Base-by-base conservation (phyloP, 2,329 filamentous ascomycete genomes). In the Botrytis fragariae region DNA sequence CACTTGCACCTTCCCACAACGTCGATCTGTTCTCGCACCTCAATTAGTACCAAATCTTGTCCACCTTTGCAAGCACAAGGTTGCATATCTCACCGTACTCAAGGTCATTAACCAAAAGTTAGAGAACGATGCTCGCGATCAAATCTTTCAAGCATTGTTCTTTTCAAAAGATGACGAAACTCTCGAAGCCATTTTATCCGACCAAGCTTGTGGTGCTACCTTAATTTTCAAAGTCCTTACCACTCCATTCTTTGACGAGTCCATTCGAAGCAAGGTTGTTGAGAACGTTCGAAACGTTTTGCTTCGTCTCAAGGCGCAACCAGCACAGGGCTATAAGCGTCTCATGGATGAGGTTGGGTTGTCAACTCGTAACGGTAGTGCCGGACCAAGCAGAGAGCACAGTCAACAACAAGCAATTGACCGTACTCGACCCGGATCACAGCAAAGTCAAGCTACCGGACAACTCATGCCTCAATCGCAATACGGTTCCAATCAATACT, bases 101-200 rank as follows among this genome's bases (percentile, higher is more conserved):
- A 99, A 99, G 85, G 94, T 98, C 69, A 97, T 99, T 83, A 99
- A 99, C 82, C 96, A 99, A 83, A 94, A 97, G 81, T 93, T 95
- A 48, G 96, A 99, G 83, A 88, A 93, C 0, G 95, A 98, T 75
- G 96, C 96, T 5, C 90, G 96, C 20, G 95, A 99, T 80, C 92
- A 89, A 65, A 93, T 99, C 57, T 86, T 98, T 59, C 92, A 94
- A 81, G 95, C 95, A 3, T 85, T 99, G 48, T 98, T 99, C 87
- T 97, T 97, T 83, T 94, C 93, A 14, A 88, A 90, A 4, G 93
- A 95, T 75, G 93, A 98, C 79, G 91, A 95, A 77, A 90, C 93
- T 1, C 84, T 99, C 59, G 95, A 97, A 81, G 93, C 93, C 72
- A 98, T 99, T 74, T 86, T 99, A 48, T 92, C 90, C 75, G 96